A percentile compares a stretch with the other conserved stretches of the same genome.
These are phyloP conservation scores for Colletotrichum incanum DNA, from an alignment of 2,329 filamentous ascomycete species.

Conservation along the genomic window DNA sequence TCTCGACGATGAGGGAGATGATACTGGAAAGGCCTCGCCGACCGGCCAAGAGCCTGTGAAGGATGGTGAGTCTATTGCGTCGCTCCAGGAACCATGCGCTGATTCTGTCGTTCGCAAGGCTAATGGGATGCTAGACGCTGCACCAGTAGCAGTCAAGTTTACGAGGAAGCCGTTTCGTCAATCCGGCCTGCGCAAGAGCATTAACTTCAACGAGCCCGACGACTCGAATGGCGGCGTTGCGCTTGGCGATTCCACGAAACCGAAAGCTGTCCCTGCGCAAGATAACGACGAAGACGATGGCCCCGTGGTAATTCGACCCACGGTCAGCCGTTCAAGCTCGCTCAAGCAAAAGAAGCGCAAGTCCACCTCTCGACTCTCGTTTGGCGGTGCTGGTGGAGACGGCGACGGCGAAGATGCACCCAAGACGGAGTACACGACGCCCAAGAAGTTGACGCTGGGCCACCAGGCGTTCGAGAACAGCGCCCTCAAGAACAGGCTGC, in stretches of 20 bases:
- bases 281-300: slow-evolving; percentile 63
- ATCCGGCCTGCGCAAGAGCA: slow-evolving; percentile 71
- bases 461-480: slow-evolving; percentile 78
- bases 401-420: slow-evolving; percentile 69
- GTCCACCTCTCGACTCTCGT: slow-evolving; percentile 79
- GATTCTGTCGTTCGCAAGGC: slow-evolving; percentile 45
- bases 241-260: slow-evolving; percentile 21
- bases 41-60: slow-evolving; percentile 49
- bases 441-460: slow-evolving; percentile 75
- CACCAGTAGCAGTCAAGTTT: slow-evolving; percentile 40
- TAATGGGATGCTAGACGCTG: slow-evolving; percentile 36
- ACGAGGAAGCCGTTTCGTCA: slow-evolving; percentile 70
- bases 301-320: slow-evolving; percentile 66
- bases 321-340: slow-evolving; percentile 63
- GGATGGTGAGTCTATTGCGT: slow-evolving; percentile 55
- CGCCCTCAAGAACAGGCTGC: slow-evolving; percentile 72
- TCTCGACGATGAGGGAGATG: slow-evolving; percentile 75
- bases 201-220: slow-evolving; percentile 61
- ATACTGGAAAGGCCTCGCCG: slow-evolving; percentile 37
- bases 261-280: slow-evolving; percentile 46
- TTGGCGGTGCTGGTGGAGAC: slow-evolving; percentile 68
- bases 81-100: slow-evolving; percentile 45
- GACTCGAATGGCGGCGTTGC: slow-evolving; percentile 40
- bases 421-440: slow-evolving; percentile 69
- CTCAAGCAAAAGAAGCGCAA: slow-evolving; percentile 79